phyloP scores from a whole-genome alignment of 1,284 basidiomycete genomes.

The Ganoderma sp. region DNA sequence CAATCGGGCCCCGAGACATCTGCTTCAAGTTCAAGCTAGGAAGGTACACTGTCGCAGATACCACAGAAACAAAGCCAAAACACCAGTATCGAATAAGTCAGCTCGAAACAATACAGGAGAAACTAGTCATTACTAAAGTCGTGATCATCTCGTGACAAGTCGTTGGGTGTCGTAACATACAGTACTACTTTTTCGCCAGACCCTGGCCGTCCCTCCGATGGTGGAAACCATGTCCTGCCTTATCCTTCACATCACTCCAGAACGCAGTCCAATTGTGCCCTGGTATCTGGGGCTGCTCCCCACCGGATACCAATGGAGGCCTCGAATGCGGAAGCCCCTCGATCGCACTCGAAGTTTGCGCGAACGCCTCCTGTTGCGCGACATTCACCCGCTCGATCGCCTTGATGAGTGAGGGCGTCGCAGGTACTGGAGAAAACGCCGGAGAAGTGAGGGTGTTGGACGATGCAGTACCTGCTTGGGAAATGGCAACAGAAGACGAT shows the following conservation, averaged over 20 bases:
- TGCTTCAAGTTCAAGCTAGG: too few species aligned
- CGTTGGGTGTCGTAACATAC: slow-evolving; percentile 29
- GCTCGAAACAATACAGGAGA: slow-evolving; percentile 7
- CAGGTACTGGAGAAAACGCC: slow-evolving; percentile 52
- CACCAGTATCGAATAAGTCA: slow-evolving; percentile 21
- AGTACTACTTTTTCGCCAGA: slow-evolving; percentile 17
- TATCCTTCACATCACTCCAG: slow-evolving; percentile 43
- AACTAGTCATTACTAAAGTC: slow-evolving; percentile 8
- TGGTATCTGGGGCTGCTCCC: slow-evolving; percentile 22
- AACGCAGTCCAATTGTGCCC: slow-evolving; percentile 53
- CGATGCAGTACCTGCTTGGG: slow-evolving; percentile 22
- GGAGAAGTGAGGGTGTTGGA: slow-evolving; percentile 27
- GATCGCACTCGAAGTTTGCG: slow-evolving; percentile 15
- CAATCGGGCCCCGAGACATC: too few species aligned
- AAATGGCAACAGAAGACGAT: slow-evolving; percentile 22
- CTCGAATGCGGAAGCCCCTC: slow-evolving; percentile 26
- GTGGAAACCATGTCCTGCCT: slow-evolving; percentile 35
- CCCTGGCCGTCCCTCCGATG: slow-evolving; percentile 16
- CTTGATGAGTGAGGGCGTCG: slow-evolving; percentile 65
- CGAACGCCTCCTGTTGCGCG: slow-evolving; percentile 59
- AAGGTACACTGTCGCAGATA: too few species aligned
- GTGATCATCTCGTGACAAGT: slow-evolving; percentile 28
- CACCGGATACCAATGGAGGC: slow-evolving; percentile 20
- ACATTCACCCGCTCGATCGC: slow-evolving; percentile 61
- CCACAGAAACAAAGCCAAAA: slow-evolving; percentile 2